phyloP scores from a whole-genome alignment of 768 basidiomycete genomes.

The Tricholoma matsutake region DNA sequence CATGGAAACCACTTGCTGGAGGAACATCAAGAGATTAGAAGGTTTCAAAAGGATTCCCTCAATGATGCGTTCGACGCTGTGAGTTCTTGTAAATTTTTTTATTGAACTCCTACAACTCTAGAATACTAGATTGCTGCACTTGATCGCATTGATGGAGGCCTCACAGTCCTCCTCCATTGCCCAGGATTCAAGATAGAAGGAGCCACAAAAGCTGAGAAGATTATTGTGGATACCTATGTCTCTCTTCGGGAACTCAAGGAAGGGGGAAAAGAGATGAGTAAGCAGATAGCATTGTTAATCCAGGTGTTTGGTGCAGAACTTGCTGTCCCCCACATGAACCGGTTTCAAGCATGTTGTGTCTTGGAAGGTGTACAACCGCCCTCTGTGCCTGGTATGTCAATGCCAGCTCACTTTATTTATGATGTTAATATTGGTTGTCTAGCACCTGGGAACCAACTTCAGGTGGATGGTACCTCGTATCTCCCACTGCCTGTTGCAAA shows the following conservation, averaged over 20 bases:
- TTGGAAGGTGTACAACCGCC: constrained; percentile 2
- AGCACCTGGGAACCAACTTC: background rate
- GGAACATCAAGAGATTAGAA: background rate
- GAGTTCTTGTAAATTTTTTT: background rate
- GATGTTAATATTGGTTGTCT: background rate
- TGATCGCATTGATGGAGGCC: constrained; percentile 10
- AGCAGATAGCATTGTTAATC: constrained; percentile 7
- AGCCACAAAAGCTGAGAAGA: background rate
- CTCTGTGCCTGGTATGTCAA: background rate
- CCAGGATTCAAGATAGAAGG: constrained; percentile 1
- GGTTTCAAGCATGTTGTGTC: constrained; percentile 6
- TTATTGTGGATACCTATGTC: constrained; percentile 6
- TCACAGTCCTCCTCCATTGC: constrained; percentile 4
- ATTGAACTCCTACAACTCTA: background rate
- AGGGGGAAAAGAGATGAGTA: constrained; percentile 3
- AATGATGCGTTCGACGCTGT: constrained; percentile 7
- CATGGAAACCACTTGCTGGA: background rate
- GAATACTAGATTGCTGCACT: constrained; percentile 6
- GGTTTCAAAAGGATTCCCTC: background rate
- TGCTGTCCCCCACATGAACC: constrained; percentile 9
- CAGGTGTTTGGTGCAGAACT: constrained; percentile 12
- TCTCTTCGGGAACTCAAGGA: constrained; percentile 4
- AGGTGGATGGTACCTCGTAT: constrained; percentile 1
- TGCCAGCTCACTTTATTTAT: background rate
- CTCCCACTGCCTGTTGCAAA: constrained; percentile 6